These are phyloP conservation scores for Simplicillium aogashimaense DNA, from an alignment of 2,329 filamentous ascomycete species.

Conservation along the genomic window DNA sequence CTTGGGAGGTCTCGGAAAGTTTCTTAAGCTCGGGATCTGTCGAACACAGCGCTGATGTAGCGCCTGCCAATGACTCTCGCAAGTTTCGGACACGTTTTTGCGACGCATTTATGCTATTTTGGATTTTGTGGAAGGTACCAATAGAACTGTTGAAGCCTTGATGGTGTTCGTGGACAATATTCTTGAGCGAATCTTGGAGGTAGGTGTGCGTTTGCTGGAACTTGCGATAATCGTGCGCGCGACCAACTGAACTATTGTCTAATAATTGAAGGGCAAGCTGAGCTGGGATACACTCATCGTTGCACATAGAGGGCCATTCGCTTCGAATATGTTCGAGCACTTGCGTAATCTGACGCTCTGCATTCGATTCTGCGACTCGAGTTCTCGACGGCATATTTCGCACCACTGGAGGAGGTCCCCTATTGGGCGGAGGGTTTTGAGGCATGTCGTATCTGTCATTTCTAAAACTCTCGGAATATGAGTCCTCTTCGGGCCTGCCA, in stretches of 20 bases:
- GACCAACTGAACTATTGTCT: constrained; percentile 85
- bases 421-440: constrained; percentile 21
- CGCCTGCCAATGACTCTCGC: constrained; percentile 71
- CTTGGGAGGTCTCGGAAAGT: constrained; percentile 76
- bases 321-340: constrained; percentile 75
- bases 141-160: constrained; percentile 99
- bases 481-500: constrained; percentile 13
- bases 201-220: constrained; percentile 79
- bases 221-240: constrained; percentile 76
- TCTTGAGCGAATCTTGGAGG: constrained; percentile 85
- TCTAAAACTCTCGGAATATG: constrained; percentile 13
- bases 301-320: constrained; percentile 89
- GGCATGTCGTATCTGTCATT: constrained; percentile 31
- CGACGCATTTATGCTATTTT: constrained; percentile 80
- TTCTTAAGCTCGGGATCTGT: constrained; percentile 89
- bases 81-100: constrained; percentile 76
- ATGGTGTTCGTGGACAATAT: constrained; percentile 96
- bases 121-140: constrained; percentile 97
- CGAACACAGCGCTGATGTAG: constrained; percentile 71
- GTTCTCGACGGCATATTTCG: constrained; percentile 24
- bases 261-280: constrained; percentile 92
- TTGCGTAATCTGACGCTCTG: constrained; percentile 46
- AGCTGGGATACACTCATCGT: constrained; percentile 81
- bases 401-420: constrained; percentile 16
- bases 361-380: constrained; percentile 33